These are phyloP conservation scores for Dactylellina sp. DNA, from an alignment of 2,329 filamentous ascomycete species.

Conservation along the genomic window DNA sequence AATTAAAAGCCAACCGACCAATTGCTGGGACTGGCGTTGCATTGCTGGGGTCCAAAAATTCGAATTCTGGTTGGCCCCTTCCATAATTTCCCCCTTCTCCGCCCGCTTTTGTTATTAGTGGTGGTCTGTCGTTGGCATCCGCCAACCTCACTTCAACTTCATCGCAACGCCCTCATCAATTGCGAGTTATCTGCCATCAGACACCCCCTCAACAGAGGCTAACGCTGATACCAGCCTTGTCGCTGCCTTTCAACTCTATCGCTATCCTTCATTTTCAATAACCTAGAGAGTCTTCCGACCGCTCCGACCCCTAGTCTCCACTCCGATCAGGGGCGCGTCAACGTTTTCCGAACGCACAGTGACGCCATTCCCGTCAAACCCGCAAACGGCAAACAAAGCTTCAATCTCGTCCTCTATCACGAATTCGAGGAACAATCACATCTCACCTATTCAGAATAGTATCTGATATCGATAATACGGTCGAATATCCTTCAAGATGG, in stretches of 20 bases:
- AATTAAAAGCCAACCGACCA: conserved; percentile 43
- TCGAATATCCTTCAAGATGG: conserved; percentile 37
- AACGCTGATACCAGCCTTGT: conserved; percentile 34
- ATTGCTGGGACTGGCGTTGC: conserved; percentile 36
- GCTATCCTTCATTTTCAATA: conserved; percentile 39
- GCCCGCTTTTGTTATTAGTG: conserved; percentile 5
- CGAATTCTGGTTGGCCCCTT: conserved; percentile 31
- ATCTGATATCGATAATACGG: background rate
- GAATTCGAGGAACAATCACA: background rate
- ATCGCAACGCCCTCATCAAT: conserved; percentile 41
- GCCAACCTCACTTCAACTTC: conserved; percentile 41
- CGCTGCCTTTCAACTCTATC: conserved; percentile 14
- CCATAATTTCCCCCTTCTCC: conserved; percentile 46
- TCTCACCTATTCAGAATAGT: background rate
- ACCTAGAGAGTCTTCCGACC: conserved; percentile 11
- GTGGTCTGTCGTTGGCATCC: background rate
- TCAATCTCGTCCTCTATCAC: background rate
- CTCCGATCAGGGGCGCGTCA: conserved; percentile 51
- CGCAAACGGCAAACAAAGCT: conserved; percentile 19
- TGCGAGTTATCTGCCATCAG: conserved; percentile 30
- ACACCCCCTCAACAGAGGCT: conserved; percentile 15
- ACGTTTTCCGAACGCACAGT: conserved; percentile 37
- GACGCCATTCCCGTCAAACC: conserved; percentile 45
- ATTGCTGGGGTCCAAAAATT: conserved; percentile 34
- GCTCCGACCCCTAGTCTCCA: conserved; percentile 8